phyloP scores from a whole-genome alignment of 148 eudicot genomes.

The Persicaria maculosa region DNA sequence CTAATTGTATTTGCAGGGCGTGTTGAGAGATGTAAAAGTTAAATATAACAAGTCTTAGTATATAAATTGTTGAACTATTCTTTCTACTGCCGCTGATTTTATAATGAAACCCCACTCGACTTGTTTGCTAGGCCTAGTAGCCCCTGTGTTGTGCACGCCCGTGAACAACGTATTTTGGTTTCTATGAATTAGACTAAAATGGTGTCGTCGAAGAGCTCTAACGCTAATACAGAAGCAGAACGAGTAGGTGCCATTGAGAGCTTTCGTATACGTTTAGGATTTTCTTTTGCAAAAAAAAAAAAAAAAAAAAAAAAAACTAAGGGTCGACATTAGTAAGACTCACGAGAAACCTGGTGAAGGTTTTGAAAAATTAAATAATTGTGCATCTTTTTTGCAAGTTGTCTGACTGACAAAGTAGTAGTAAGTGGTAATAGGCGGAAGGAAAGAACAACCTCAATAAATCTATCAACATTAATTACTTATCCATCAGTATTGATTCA shows the following conservation, averaged over 20 bases:
- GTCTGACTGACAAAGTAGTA: neutral
- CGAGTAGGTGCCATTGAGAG: neutral
- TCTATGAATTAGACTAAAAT: no score
- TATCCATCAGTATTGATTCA: neutral
- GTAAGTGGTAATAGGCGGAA: neutral
- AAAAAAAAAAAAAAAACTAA: neutral
- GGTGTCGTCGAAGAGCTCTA: no score
- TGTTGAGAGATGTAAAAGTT: no score
- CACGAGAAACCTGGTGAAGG: slow-evolving; percentile 1
- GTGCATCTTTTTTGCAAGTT: neutral
- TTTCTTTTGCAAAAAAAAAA: neutral
- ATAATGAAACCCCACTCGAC: no score
- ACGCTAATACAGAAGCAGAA: no score
- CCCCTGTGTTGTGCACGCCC: no score
- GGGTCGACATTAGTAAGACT: neutral
- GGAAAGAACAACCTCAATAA: neutral
- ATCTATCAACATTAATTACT: neutral
- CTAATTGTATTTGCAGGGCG: no score
- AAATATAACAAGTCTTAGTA: no score
- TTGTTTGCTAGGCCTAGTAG: no score
- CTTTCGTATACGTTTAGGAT: neutral
- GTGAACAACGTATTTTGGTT: no score
- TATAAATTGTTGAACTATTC: no score
- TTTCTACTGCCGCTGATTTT: no score
- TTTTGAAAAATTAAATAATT: neutral